Percentiles rank a stretch among this genome's conserved stretches.
Conservation (phyloP, 176 grass and related monocot species). For the Areca catechu region DNA sequence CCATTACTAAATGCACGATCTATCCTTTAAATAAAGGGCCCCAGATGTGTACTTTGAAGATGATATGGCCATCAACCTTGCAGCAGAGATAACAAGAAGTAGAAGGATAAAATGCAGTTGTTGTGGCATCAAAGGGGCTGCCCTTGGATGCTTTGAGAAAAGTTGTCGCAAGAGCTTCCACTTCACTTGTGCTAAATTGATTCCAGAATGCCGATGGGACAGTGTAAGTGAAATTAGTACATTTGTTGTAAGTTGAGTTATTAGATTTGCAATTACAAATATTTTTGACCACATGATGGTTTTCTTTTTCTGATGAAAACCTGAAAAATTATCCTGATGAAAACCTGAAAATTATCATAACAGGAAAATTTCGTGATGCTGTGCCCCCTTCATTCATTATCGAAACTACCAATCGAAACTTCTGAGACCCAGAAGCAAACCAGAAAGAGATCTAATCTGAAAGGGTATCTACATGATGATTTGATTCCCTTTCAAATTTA, state of each 20-base stretch:
- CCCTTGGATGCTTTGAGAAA: constrained; percentile 79
- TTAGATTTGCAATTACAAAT: too few species aligned
- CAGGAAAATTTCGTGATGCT: constrained; percentile 99
- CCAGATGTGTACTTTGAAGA: constrained; percentile 93
- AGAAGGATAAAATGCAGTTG: constrained; percentile 81
- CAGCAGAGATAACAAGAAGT: constrained; percentile 67
- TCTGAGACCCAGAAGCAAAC: constrained; percentile 36
- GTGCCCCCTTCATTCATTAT: constrained; percentile 60
- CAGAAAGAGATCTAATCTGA: constrained; percentile 27
- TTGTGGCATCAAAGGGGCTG: constrained; percentile 91
- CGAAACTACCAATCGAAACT: constrained; percentile 50
- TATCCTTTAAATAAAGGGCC: constrained; percentile 42
- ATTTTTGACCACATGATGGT: too few species aligned
- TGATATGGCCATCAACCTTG: constrained; percentile 59
- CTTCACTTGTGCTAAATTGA: constrained; percentile 75
- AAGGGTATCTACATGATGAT: constrained; percentile 31
- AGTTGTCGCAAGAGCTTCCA: constrained; percentile 88
- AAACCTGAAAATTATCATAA: constrained; percentile 1
- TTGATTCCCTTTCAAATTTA: too few species aligned
- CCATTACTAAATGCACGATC: not conserved
- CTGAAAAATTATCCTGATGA: too few species aligned
- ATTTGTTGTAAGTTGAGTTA: not conserved
- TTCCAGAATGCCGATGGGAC: constrained; percentile 89
- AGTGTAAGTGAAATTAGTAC: constrained; percentile 43
- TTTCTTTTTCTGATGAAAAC: too few species aligned